Base-by-base conservation (phyloP, 352 stramenopile species). In the Phytophthora sp. region DNA sequence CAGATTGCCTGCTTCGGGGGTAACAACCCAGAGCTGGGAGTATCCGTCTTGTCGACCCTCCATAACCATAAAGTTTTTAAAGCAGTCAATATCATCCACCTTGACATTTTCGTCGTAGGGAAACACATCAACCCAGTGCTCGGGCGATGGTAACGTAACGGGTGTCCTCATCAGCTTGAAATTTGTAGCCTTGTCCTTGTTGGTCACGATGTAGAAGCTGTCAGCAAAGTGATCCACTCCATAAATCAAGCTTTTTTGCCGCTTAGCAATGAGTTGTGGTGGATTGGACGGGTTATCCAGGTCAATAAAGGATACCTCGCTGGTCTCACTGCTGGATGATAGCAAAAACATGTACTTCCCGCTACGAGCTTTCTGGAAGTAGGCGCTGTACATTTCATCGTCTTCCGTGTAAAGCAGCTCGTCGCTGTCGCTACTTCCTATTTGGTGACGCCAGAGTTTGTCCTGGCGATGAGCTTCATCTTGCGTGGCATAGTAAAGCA, bases 401-500 rank as follows among this genome's bases (percentile, higher is more conserved):
- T 85, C 66, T 74, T 99, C 97, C 48, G 93, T 94, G 75, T 98
- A 98, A 0, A 99, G 64, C 42, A 98, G 78, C 59, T 97, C 77
- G 72, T 99, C 92, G 13, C 67, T 56, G 6, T 70, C 55, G 51
- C 74, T 65, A 54, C 45, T 75, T 55, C 92, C 91, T 31, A 99
- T 69, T 24, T 79, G 74, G 71, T 98, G 88, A 49, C 87, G 77
- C 83, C 94, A 99, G 15, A 99, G 56, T 63, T 98, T 96, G 84
- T 98, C 86, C 28, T 97, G 91, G 5, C 97, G 92, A 54, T 98
- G 87, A 1, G 88, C 85, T 31, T 96, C 88, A 61, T 98, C 92
- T 62, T 96, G 78, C 26, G 89, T 98, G 10, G 85, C 77, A 77
- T 99, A 99, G 74, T 97, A 99, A 15, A 99, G 43, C n/a, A 89